Evolutionary conservation across 2,329 filamentous ascomycete genomes (phyloP).

Genomic region (Gliomastix tumulicola): DNA sequence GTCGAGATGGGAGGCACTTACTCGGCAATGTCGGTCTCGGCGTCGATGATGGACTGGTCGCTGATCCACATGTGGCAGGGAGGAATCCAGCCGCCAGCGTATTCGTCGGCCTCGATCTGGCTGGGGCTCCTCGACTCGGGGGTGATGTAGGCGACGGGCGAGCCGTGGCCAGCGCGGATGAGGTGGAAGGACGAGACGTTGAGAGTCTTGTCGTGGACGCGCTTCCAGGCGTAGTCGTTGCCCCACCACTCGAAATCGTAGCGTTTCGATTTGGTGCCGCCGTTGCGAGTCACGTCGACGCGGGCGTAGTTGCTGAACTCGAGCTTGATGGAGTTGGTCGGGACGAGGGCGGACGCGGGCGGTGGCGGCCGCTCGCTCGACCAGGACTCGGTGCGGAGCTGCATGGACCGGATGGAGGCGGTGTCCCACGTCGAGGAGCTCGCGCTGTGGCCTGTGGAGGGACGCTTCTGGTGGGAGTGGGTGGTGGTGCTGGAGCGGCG

Average conservation of each 20-base stretch:
- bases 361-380: slow-evolving; percentile 15
- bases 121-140: slow-evolving; percentile 68
- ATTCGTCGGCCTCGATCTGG: slow-evolving; percentile 64
- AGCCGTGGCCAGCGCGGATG: slow-evolving; percentile 53
- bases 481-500: slow-evolving; percentile 11
- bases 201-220: slow-evolving; percentile 64
- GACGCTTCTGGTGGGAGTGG: slow-evolving; percentile 5
- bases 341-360: slow-evolving; percentile 30
- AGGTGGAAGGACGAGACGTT: slow-evolving; percentile 72
- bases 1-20: slow-evolving; percentile 35
- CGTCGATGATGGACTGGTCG: slow-evolving; percentile 62
- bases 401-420: slow-evolving; percentile 6
- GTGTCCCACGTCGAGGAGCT: slow-evolving; percentile 3
- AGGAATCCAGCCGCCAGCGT: slow-evolving; percentile 81
- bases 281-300: slow-evolving; percentile 68
- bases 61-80: slow-evolving; percentile 89
- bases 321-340: slow-evolving; percentile 76
- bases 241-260: slow-evolving; percentile 97
- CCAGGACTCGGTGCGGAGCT: slow-evolving; percentile 5
- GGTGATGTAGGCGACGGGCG: slow-evolving; percentile 73
- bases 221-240: slow-evolving; percentile 75
- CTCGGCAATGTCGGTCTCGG: slow-evolving; percentile 78
- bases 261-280: slow-evolving; percentile 51
- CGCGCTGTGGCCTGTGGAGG: slow-evolving; percentile 3
- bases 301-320: slow-evolving; percentile 98